These are phyloP conservation scores for Ceratocystis smalleyi DNA, from an alignment of 2,329 filamentous ascomycete species.

Conservation along the genomic window DNA sequence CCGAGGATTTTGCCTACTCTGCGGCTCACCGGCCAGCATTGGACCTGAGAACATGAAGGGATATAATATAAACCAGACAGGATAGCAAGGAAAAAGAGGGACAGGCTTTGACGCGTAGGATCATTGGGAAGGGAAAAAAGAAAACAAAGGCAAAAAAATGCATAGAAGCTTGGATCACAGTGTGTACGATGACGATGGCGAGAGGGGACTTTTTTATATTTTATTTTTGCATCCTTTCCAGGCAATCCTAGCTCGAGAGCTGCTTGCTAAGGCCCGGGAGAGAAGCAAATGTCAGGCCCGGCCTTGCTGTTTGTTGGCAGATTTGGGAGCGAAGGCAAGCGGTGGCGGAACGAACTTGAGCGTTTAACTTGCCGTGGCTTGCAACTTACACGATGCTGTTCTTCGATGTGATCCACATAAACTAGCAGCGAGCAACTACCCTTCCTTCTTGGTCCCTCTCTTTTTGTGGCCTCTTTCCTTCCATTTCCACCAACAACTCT, in stretches of 20 bases:
- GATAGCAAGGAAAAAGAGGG: too few species aligned
- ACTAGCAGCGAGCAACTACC: not conserved
- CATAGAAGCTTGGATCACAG: slow-evolving; percentile 1
- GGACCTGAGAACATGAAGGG: too few species aligned
- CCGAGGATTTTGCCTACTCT: not conserved
- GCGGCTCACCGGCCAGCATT: not conserved
- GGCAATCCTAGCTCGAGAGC: too few species aligned
- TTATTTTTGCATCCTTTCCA: not conserved
- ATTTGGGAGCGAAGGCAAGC: not conserved
- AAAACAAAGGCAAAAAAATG: slow-evolving; percentile 1
- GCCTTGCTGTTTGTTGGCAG: too few species aligned
- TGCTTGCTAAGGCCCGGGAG: too few species aligned
- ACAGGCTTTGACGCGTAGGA: not conserved
- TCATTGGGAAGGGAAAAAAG: not conserved
- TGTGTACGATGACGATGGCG: not conserved
- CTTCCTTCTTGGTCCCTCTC: not conserved
- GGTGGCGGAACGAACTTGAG: not conserved
- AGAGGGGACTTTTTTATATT: not conserved
- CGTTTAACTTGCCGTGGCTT: not conserved
- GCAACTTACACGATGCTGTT: not conserved
- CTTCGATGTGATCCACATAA: not conserved
- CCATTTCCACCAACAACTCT: not conserved
- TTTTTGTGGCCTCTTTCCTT: not conserved
- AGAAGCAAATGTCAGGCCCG: too few species aligned
- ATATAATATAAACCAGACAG: too few species aligned